Evolutionary conservation across 805 yeast species (phyloP).

Genomic region (Vanderwaltozyma yarrowii): DNA sequence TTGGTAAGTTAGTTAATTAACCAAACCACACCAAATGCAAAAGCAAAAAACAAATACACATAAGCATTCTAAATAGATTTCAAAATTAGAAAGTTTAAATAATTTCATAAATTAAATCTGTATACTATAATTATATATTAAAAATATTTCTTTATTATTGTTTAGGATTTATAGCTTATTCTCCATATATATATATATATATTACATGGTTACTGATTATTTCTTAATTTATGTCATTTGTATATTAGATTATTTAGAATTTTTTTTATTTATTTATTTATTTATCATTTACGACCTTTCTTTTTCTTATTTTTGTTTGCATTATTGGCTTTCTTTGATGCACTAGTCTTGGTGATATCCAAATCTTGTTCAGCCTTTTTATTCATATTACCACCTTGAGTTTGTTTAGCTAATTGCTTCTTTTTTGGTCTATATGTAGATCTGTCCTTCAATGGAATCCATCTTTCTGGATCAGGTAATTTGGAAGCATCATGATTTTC

Average conservation of each 20-base stretch:
- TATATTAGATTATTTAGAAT: not conserved
- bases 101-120: too few relatives aligned
- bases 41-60: too few relatives aligned
- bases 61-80: too few relatives aligned
- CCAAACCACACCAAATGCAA: not conserved
- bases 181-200: too few relatives aligned
- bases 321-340: constrained; percentile 5
- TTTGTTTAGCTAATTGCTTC: constrained; percentile 38
- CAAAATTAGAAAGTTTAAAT: too few relatives aligned
- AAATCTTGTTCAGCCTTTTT: constrained; percentile 26
- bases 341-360: constrained; percentile 21
- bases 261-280: not conserved
- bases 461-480: constrained; percentile 62
- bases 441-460: constrained; percentile 86
- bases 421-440: constrained; percentile 72
- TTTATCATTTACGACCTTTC: constrained; percentile 17
- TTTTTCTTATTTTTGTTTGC: constrained; percentile 13
- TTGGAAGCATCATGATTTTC: constrained; percentile 25
- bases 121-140: too few relatives aligned
- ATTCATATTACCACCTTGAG: constrained; percentile 55
- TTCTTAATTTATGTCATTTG: too few relatives aligned
- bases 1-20: too few relatives aligned
- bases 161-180: too few relatives aligned
- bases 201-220: too few relatives aligned
- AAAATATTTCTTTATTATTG: too few relatives aligned